Evolutionary conservation across 768 basidiomycete species (phyloP), one percentile per base, ranked within the genome.

Genomic region (Suillus ampliporus): DNA sequence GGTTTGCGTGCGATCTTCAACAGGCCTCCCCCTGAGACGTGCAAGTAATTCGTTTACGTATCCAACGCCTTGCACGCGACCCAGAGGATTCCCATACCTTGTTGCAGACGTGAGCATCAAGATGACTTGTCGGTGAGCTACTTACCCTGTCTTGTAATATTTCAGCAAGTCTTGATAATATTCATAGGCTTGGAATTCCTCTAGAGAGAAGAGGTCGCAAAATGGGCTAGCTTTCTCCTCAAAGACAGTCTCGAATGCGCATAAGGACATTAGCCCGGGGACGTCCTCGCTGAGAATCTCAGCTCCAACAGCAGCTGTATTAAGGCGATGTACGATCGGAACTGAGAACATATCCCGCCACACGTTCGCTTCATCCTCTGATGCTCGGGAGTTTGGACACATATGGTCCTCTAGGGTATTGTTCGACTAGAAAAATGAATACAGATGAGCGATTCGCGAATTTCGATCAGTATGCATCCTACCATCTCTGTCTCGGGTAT

Each of bases 41-140:
- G 92, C 91, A 23, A 96, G 73, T n/a, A 97, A 84, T 76, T 96
- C 94, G 72, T 94, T 95, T 69, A 92, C 80, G 72, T 91, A 97
- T 7, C 94, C 95, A 4, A 95, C 88, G 37, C 93, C 92, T 71
- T 92, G 91, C 8, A 93, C 86, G 5, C 79, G 88, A 2, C 93
- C 92, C 1, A 94, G 78, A 2, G 72, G 66, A 64, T 87, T 85
- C 4, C 92, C 92, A 63, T 91, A 84, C 21, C 90, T 91, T 63
- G 10, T n/a, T 21, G 47, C 13, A 5, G 28, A 10, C 53, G 47
- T 64, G 53, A 65, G 60, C 26, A 6, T 52, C 31, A 17, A 54
- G 19, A 38, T 4, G 2, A 37, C 35, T 21, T 37, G 23, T 41
- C 19, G n/a, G 34, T 44, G 47, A 17, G 34, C 2, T 23, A 69